A percentile compares a stretch with the other conserved stretches of the same genome.
phyloP scores from a whole-genome alignment of 2,329 filamentous ascomycete species.

The Talaromyces rugulosus region DNA sequence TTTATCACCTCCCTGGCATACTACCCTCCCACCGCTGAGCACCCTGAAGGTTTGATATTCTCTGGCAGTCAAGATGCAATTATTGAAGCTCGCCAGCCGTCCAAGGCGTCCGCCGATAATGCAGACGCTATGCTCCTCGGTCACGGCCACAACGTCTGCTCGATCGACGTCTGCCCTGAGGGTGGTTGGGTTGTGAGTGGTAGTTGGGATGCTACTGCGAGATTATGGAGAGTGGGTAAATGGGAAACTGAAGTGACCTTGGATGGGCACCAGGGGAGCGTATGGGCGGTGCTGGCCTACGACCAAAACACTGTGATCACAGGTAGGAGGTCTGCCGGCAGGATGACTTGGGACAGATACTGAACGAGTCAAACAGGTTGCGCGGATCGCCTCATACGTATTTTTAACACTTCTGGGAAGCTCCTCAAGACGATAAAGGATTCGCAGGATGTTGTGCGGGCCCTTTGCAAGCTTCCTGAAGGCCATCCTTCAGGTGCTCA shows the following conservation, averaged over 20 bases:
- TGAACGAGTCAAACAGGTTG: conserved; percentile 51
- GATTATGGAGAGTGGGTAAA: conserved; percentile 78
- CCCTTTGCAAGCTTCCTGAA: conserved; percentile 74
- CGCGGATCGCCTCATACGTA: conserved; percentile 82
- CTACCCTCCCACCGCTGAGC: conserved; percentile 62
- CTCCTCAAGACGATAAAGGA: conserved; percentile 63
- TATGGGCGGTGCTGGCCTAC: conserved; percentile 88
- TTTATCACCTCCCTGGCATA: conserved; percentile 87
- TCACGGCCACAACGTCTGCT: conserved; percentile 82
- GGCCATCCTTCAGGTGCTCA: conserved; percentile 77
- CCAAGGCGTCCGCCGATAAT: conserved; percentile 64
- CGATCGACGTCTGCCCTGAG: conserved; percentile 71
- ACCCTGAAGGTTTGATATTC: conserved; percentile 74
- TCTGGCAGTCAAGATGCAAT: conserved; percentile 89
- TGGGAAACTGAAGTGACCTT: conserved; percentile 76
- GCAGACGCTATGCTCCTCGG: conserved; percentile 83
- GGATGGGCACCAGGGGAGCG: conserved; percentile 71
- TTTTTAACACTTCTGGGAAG: conserved; percentile 66
- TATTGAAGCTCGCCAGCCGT: conserved; percentile 79
- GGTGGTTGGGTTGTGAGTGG: conserved; percentile 79
- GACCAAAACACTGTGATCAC: conserved; percentile 78
- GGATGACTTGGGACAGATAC: neutral
- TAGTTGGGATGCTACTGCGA: conserved; percentile 86
- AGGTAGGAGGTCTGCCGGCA: conserved; percentile 31
- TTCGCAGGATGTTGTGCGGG: conserved; percentile 78